Evolutionary conservation across 2,329 filamentous ascomycete genomes (phyloP).

Genomic region (Talaromyces sp.): DNA sequence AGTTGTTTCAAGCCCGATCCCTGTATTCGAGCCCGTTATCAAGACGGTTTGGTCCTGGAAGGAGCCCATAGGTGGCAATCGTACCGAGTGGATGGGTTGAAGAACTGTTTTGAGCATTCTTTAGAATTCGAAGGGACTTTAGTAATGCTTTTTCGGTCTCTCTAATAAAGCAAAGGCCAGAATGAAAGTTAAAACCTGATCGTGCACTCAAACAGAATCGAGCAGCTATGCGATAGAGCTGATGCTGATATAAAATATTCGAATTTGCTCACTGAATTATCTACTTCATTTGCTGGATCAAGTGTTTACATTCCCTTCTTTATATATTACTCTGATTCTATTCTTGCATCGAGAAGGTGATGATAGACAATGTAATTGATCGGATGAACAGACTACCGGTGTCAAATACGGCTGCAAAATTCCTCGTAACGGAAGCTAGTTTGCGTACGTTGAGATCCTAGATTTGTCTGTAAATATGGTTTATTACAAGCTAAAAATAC

Average conservation of each 20-base stretch:
- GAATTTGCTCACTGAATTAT: background rate
- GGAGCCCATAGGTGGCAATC: background rate
- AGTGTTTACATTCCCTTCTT: background rate
- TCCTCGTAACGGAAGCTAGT: background rate
- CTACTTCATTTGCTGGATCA: background rate
- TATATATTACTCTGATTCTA: background rate
- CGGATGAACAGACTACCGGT: background rate
- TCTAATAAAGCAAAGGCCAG: background rate
- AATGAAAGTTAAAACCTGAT: background rate
- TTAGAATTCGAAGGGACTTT: background rate
- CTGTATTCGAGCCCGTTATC: slow-evolving; percentile 18
- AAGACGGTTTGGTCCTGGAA: slow-evolving; percentile 16
- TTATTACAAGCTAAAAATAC: background rate
- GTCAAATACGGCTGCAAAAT: slow-evolving; percentile 4
- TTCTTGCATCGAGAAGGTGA: background rate
- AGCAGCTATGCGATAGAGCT: background rate
- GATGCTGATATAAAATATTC: background rate
- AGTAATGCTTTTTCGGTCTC: background rate
- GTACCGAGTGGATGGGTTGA: slow-evolving; percentile 11
- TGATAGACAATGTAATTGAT: background rate
- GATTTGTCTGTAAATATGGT: background rate
- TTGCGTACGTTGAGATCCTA: background rate
- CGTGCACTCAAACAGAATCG: background rate
- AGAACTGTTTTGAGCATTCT: slow-evolving; percentile 11
- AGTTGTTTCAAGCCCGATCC: slow-evolving; percentile 14